phyloP scores from a whole-genome alignment of 75 land plant genomes.

The Gnetum montanum region DNA sequence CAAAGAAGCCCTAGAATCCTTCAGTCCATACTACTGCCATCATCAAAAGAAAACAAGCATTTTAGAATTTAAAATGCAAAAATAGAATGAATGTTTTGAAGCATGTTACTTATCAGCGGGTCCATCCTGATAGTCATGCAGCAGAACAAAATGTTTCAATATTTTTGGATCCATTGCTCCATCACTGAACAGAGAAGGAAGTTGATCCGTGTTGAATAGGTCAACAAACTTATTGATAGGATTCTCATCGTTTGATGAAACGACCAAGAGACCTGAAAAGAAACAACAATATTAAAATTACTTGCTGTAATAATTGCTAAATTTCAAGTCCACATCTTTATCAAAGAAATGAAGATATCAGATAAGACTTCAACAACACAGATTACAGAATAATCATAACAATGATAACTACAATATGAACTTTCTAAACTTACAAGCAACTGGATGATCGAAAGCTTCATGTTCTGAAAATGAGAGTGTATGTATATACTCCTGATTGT shows the following conservation, averaged over 20 bases:
- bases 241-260: constrained; percentile 84
- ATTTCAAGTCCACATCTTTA: too few species aligned
- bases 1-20: too few species aligned
- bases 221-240: constrained; percentile 79
- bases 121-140: constrained; percentile 93
- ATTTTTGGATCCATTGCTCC: constrained; percentile 98
- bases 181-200: constrained; percentile 84
- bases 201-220: constrained; percentile 66
- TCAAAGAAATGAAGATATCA: too few species aligned
- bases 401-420: too few species aligned
- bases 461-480: constrained; percentile 90
- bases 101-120: constrained; percentile 53
- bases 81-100: too few species aligned
- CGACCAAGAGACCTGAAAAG: constrained; percentile 76
- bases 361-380: too few species aligned
- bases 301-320: too few species aligned
- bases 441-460: constrained; percentile 97
- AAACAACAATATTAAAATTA: background rate
- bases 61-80: too few species aligned
- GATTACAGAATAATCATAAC: too few species aligned
- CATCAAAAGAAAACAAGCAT: too few species aligned
- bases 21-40: too few species aligned
- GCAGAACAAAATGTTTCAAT: constrained; percentile 66
- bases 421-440: constrained; percentile 67
- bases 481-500: constrained; percentile 64